phyloP scores from a whole-genome alignment of 331 rosid species.

The Phaseolus coccineus region DNA sequence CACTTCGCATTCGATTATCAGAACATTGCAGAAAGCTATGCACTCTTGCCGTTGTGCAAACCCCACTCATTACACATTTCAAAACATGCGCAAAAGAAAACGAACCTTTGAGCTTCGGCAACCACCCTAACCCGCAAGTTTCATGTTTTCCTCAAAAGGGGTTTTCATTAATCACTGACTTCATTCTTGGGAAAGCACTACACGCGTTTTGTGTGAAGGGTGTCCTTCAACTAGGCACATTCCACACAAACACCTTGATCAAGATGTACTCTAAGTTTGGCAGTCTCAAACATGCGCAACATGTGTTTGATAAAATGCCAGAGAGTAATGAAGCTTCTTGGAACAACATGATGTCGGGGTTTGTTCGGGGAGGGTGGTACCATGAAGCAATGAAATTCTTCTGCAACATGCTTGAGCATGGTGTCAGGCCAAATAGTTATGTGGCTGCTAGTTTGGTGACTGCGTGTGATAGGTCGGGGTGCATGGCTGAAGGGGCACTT shows the following conservation, averaged over 20 bases:
- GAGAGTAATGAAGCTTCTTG: constrained; percentile 87
- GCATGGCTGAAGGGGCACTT: constrained; percentile 65
- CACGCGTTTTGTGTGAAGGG: constrained; percentile 75
- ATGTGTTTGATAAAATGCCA: constrained; percentile 65
- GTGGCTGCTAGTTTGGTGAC: constrained; percentile 76
- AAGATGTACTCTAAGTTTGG: constrained; percentile 77
- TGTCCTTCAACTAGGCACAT: constrained; percentile 56
- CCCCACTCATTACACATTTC: constrained; percentile 18
- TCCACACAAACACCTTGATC: constrained; percentile 72
- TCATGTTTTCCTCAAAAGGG: constrained; percentile 75
- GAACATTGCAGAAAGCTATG: constrained; percentile 46
- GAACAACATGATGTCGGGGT: constrained; percentile 88
- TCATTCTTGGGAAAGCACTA: constrained; percentile 63
- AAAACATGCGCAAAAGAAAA: constrained; percentile 59
- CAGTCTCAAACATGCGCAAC: constrained; percentile 59
- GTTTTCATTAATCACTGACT: constrained; percentile 72
- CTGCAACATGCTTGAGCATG: constrained; percentile 52
- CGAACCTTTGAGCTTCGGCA: constrained; percentile 47
- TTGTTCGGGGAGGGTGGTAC: constrained; percentile 67
- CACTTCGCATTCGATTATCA: constrained; percentile 10
- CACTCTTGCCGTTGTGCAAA: constrained; percentile 44
- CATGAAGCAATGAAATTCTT: constrained; percentile 65
- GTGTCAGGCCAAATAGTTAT: constrained; percentile 67
- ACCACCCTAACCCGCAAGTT: constrained; percentile 64
- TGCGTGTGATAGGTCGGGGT: constrained; percentile 79